phyloP scores from a whole-genome alignment of 352 stramenopile genomes.

The Globisporangium irregulare region DNA sequence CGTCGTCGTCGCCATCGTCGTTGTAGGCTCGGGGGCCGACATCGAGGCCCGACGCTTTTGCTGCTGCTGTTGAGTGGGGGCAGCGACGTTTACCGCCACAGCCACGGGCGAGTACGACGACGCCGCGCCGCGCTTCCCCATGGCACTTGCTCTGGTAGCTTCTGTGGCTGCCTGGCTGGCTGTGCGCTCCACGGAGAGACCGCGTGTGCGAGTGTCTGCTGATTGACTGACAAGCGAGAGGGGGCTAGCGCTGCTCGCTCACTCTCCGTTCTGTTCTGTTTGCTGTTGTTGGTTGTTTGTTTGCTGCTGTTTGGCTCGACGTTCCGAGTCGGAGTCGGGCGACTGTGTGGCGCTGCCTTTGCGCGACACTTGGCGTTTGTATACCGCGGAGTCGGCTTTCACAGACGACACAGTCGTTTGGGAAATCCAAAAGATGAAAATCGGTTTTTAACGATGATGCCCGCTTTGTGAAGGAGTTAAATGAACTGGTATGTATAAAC shows the following conservation, averaged over 20 bases:
- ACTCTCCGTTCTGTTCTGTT: background rate
- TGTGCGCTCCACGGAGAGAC: background rate
- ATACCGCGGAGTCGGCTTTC: background rate
- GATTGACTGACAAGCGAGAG: constrained; percentile 1
- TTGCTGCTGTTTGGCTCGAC: background rate
- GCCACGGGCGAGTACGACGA: constrained; percentile 4
- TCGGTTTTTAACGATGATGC: background rate
- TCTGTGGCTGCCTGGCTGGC: background rate
- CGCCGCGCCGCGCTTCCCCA: constrained; percentile 4
- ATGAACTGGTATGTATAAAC: background rate
- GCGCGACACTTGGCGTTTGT: background rate
- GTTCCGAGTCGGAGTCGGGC: background rate
- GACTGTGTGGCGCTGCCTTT: background rate
- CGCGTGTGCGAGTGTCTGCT: background rate
- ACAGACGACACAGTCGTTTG: background rate
- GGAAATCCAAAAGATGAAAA: background rate
- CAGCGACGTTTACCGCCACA: background rate
- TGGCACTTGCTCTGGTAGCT: background rate
- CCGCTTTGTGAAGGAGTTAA: background rate
- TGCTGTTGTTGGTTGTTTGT: background rate
- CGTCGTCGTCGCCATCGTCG: background rate
- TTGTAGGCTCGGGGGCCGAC: background rate
- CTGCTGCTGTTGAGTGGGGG: background rate
- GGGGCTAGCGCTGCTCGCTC: background rate
- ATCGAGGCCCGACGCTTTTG: background rate